Evolutionary conservation across 1,284 basidiomycete genomes (phyloP), one percentile per base, ranked within the genome.

Genomic region (Puccinia triticina): DNA sequence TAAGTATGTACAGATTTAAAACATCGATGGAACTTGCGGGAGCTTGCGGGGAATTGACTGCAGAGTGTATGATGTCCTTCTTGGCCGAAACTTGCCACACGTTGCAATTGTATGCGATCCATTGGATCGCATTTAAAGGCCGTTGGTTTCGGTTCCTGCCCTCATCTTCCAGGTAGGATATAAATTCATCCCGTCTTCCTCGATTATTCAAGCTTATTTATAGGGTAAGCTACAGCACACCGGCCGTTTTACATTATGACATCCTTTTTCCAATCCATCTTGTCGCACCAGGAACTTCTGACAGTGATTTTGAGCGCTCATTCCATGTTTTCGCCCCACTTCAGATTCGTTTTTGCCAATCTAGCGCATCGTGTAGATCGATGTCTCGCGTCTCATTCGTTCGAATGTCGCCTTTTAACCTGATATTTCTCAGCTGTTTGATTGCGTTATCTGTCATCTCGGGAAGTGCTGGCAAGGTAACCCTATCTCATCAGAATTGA

Each of bases 11-110:
- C 55, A 57, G 55, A 5, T 57, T 29, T 14, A 57, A 43, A n/a
- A 57, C 26, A 7, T n/a, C 23, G 12, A 57, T 57, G 23, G 23
- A 29, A 21, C 55, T 57, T 57, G 55, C 55, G 55, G 23, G 23
- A 29, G n/a, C 55, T 57, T 57, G 55, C 55, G 55, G 55, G 55
- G 55, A 57, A 57, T 3, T n/a, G 55, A 26, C 26, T 57, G n/a
- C 23, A 57, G 21, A 57, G 3, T 18, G 55, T 26, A 57, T 57
- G 55, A 14, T 12, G n/a, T 57, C 23, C 55, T n/a, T 29, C 55
- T 29, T 57, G 23, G 55, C 55, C 55, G 55, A 57, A 57, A 57
- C 55, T 57, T 57, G 55, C 55, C 55, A 29, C 55, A 57, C n/a
- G 55, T 57, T n/a, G n/a, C 12, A 29, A n/a, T 11, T 55, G 53